Base-by-base conservation (phyloP, 2,329 filamentous ascomycete species). In the Bipolaris gigantea region DNA sequence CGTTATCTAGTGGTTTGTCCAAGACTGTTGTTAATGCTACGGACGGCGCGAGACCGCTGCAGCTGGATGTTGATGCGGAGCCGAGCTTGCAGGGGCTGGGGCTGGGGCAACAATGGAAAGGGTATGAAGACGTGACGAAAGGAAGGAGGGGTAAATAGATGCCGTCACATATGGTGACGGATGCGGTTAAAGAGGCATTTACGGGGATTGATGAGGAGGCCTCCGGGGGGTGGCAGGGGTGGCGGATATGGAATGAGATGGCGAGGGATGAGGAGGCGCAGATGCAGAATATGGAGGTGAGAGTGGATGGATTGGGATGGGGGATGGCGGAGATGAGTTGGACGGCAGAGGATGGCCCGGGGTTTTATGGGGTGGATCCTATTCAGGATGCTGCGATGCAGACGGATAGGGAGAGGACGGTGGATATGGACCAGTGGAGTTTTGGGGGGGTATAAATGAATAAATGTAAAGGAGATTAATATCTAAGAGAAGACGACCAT, bases 181-280 rank as follows among this genome's bases (percentile, higher is more conserved):
- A 64, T 19, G 66, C 66, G 10, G 64, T 69, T 11, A 69, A 65
- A 42, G 63, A 69, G 2, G 66, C 63, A 1, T 69, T 69, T 30
- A 69, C 67, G 63, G 66, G 67, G 44, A 63, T 65, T 1, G 64
- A 67, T 15, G 65, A 67, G 41, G 65, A 67, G 44, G 60, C 62
- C 1, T 65, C 65, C 0, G 63, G 63, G n/a, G 63, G 65, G 2
- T 65, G 62, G 63, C 66, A 66, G 38, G 63, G 66, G 7, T 69
- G 63, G 66, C 50, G 65, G 9, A 59, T 68, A 33, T 67, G 63
- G 57, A 69, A 67, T 19, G 64, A 67, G 13, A 67, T 68, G 64
- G 65, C 68, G 3, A 53, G 48, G 21, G 43, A 58, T 8, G 47
- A 55, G 4, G 16, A 40, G 7, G 21, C 27, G 1, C 30, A 45